Evolutionary conservation across 192 early-diverging fungal species (phyloP).

Genomic region (Backusella liffmaniae): DNA sequence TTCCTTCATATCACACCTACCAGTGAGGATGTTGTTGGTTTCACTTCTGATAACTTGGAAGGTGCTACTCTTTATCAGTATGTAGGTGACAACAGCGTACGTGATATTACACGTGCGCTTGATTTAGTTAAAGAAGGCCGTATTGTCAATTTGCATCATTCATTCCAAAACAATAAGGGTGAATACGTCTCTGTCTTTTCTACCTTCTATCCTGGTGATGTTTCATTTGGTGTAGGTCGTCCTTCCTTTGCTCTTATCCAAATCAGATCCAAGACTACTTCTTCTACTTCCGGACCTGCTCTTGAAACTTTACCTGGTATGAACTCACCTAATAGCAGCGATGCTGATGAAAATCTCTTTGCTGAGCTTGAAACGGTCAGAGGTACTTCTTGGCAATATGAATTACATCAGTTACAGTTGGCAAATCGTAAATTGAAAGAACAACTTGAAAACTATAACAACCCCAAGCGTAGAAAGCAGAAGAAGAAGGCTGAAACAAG

Average conservation of each 20-base stretch:
- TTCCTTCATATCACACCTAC: constrained; percentile 44
- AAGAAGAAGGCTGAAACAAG: constrained; percentile 1
- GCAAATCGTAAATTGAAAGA: constrained; percentile 56
- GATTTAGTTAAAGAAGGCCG: constrained; percentile 20
- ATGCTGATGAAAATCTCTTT: constrained; percentile 42
- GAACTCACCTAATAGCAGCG: neutral
- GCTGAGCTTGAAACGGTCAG: constrained; percentile 41
- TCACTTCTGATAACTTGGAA: constrained; percentile 24
- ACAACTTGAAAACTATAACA: constrained; percentile 44
- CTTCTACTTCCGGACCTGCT: neutral
- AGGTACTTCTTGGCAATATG: constrained; percentile 59
- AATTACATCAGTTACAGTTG: constrained; percentile 61
- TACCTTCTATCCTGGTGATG: constrained; percentile 42
- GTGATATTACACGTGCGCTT: constrained; percentile 34
- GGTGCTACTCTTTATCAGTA: constrained; percentile 40
- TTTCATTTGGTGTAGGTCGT: neutral
- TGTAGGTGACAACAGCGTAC: constrained; percentile 29
- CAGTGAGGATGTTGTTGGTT: constrained; percentile 20
- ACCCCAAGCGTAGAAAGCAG: constrained; percentile 38
- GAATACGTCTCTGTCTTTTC: constrained; percentile 32
- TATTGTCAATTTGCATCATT: constrained; percentile 30
- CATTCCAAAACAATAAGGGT: constrained; percentile 39
- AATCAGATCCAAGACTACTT: constrained; percentile 5
- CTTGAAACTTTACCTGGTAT: constrained; percentile 15
- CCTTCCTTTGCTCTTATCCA: constrained; percentile 39